These are phyloP conservation scores for Aspergillus sp. DNA, from an alignment of 2,329 filamentous ascomycete genomes.

Conservation along the genomic window DNA sequence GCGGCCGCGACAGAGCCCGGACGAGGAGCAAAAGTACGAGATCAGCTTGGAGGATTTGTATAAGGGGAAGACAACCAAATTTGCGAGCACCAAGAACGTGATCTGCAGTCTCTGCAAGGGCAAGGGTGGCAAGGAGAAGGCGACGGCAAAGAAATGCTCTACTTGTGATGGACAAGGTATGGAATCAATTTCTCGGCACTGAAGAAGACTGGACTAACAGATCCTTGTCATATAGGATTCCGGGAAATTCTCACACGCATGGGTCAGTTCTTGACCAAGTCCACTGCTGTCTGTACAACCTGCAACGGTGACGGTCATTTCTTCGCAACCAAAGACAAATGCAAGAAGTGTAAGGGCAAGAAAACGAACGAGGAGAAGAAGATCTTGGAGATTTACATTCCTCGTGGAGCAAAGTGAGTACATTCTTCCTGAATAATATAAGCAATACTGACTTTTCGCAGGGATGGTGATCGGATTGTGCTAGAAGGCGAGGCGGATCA, in stretches of 20 bases:
- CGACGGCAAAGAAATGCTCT: slow-evolving; percentile 78
- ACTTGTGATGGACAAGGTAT: slow-evolving; percentile 76
- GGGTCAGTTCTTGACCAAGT: slow-evolving; percentile 80
- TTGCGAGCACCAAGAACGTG: slow-evolving; percentile 91
- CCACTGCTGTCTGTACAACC: slow-evolving; percentile 74
- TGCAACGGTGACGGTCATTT: slow-evolving; percentile 84
- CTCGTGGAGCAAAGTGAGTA: slow-evolving; percentile 69
- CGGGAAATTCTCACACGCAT: slow-evolving; percentile 78
- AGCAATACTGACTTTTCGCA: slow-evolving; percentile 18
- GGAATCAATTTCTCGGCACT: slow-evolving; percentile 4
- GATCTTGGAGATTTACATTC: slow-evolving; percentile 93
- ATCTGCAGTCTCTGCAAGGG: slow-evolving; percentile 87
- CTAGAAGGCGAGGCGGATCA: slow-evolving; percentile 95
- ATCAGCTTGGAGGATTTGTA: slow-evolving; percentile 93
- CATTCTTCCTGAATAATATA: no score
- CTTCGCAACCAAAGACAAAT: slow-evolving; percentile 94
- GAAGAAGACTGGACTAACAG: slow-evolving; percentile 1
- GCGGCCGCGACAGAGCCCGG: slow-evolving; percentile 64
- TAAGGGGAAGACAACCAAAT: slow-evolving; percentile 97
- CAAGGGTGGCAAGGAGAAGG: slow-evolving; percentile 85
- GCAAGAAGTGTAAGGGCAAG: slow-evolving; percentile 98
- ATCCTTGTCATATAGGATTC: slow-evolving; percentile 48
- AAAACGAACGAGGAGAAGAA: slow-evolving; percentile 86
- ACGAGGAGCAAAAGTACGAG: slow-evolving; percentile 88
- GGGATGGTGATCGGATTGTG: slow-evolving; percentile 82